phyloP scores from a whole-genome alignment of 2,329 filamentous ascomycete genomes.

The Sclerotinia subarctica region DNA sequence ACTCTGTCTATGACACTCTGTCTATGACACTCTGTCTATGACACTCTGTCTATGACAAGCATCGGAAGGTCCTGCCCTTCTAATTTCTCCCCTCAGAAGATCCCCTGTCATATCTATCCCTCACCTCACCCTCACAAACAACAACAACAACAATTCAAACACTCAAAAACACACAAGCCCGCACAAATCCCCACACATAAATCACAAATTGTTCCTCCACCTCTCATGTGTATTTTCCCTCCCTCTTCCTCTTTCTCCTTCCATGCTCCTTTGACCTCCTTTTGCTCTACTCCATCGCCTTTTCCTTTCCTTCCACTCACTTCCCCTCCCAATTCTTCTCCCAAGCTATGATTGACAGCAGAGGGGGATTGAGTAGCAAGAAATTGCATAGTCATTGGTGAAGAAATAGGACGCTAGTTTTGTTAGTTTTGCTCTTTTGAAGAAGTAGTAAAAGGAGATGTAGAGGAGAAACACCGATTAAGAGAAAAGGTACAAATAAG shows the following conservation, averaged over 20 bases:
- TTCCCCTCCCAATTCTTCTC: too few relatives aligned
- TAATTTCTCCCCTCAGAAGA: too few relatives aligned
- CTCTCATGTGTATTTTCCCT: neutral
- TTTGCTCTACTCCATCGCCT: neutral
- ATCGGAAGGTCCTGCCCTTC: too few relatives aligned
- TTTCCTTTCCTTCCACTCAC: neutral
- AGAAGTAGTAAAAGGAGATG: too few relatives aligned
- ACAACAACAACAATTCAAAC: conserved; percentile 11
- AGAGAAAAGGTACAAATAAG: neutral
- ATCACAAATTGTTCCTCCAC: neutral
- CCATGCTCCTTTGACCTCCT: too few relatives aligned
- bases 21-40: too few relatives aligned
- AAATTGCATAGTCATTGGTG: neutral
- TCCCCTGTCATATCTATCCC: too few relatives aligned
- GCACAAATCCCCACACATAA: conserved; percentile 9
- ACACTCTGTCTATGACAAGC: too few relatives aligned
- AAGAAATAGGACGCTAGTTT: neutral
- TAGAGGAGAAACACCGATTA: too few relatives aligned
- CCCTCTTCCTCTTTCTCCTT: too few relatives aligned
- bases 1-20: too few relatives aligned
- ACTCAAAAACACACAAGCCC: conserved; percentile 5
- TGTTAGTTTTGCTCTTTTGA: neutral
- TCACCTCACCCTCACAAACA: neutral
- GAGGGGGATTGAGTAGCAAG: neutral
- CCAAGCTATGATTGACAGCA: too few relatives aligned